These are phyloP conservation scores for Encephalitozoon intestinalis DNA, from an alignment of 371 early-diverging fungal species.

Conservation along the genomic window DNA sequence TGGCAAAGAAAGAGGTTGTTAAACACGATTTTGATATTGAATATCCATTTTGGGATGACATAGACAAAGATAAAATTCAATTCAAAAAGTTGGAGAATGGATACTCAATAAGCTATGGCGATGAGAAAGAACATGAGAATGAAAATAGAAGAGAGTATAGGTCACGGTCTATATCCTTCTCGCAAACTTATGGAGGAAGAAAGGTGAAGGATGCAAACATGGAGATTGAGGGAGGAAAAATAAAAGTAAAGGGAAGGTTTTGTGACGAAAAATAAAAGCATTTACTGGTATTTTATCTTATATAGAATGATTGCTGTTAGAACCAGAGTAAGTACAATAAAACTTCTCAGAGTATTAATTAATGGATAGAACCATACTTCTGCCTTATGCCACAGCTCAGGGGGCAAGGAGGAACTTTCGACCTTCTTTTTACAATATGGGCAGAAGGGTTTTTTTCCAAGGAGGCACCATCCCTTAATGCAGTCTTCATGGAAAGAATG, in stretches of 20 bases:
- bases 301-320: constrained; percentile 32
- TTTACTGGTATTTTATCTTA: constrained; percentile 6
- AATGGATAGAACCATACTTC: constrained; percentile 55
- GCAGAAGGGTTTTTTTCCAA: constrained; percentile 82
- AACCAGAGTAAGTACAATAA: constrained; percentile 54
- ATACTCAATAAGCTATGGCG: neutral
- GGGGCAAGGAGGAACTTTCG: constrained; percentile 33
- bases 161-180: neutral
- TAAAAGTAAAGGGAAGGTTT: neutral
- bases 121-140: neutral
- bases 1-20: neutral
- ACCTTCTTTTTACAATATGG: constrained; percentile 71
- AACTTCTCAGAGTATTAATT: constrained; percentile 51
- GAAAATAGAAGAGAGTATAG: neutral
- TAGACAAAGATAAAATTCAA: neutral
- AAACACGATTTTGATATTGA: neutral
- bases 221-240: neutral
- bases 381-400: constrained; percentile 54
- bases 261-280: neutral
- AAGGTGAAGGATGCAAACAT: neutral
- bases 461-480: constrained; percentile 80
- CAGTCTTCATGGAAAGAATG: constrained; percentile 70
- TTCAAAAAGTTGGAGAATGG: neutral
- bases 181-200: neutral
- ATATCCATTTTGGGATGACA: neutral